Evolutionary conservation across 2,329 filamentous ascomycete genomes (phyloP), one percentile per base, ranked within the genome.

Genomic region (Colletotrichum orchidophilum): DNA sequence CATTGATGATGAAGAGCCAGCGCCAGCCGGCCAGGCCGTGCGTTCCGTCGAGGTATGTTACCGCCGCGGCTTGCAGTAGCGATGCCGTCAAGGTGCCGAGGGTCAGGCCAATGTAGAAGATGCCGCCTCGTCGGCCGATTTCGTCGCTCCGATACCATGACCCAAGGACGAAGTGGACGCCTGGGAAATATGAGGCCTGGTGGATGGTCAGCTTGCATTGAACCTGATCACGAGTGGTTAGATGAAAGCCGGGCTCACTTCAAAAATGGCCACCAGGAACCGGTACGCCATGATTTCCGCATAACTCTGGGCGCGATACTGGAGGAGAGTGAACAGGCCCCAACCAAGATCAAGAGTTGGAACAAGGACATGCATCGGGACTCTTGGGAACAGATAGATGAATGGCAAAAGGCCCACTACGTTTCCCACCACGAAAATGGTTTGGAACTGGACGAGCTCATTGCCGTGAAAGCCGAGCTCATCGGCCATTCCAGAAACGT

Each of bases 91-190:
- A 76, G 0, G 85, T 87, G 0, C 87, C 87, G 1, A 88, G 78
- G 0, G 85, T 85, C 0, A 87, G 78, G 0, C 86, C 86, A 27
- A 86, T 81, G 35, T 88, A 88, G 75, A 92, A 92, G 59, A 92
- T 87, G 58, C 88, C 90, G 6, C 85, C 88, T 1, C 90, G 84
- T 75, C 92, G 92, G 1, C 88, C 90, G 0, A 92, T 83, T 72
- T 92, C 90, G 12, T 83, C 81, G 18, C 85, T 83, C 0, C 85
- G 91, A 74, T 91, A 92, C 89, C 90, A 92, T 0, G 86, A 80
- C 9, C 83, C 83, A 1, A 85, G 78, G 53, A 84, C 78, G 65
- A 83, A 84, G 71, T 84, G 82, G 1, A 85, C 81, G 0, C 81
- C 76, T 0, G 83, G 77, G 70, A 84, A 84, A 58, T 82, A 82